Evolutionary conservation across 2,329 filamentous ascomycete genomes (phyloP), one percentile per base, ranked within the genome.

Genomic region (Mariannaea sp.): DNA sequence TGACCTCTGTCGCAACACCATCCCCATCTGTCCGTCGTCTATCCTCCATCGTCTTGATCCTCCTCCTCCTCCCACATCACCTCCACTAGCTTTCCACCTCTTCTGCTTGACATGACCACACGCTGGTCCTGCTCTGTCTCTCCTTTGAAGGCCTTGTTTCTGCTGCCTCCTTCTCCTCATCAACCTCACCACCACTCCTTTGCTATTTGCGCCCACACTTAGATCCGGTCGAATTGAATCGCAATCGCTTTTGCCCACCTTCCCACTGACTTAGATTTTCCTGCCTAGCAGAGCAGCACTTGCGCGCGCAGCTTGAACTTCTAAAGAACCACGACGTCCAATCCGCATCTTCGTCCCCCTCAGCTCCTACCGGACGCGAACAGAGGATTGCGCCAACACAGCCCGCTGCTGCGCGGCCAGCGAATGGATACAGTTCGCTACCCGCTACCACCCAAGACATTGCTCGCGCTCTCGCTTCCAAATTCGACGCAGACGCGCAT

Each of bases 351-450:
- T 24, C 8, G n/a, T 65, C 68, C 38, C 64, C 67, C 40, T 53
- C 70, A 33, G 57, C 62, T 17, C 57, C 62, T 49, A 56, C 56
- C 52, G 55, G 66, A 53, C 67, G 64, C 64, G 70, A 72, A 53
- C 58, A 60, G 45, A 69, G 64, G 43, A 60, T 62, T 54, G 64
- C 64, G 41, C 58, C 68, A 27, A 57, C 65, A 16, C 67, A 70
- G 49, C 65, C 70, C 16, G 59, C 64, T 40, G 59, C 64, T 56
- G 59, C 68, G 58, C 67, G 68, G 57, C 61, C 71, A 30, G 64
- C 72, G 64, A 78, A 80, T 77, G 77, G 76, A 67, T 79, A 79
- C 69, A 73, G 73, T 56, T 72, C 74, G 51, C 61, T 73, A 52
- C 61, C 70, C 42, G 66, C 68, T 49, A 63, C 68, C 52, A 65